A percentile compares a stretch with the other conserved stretches of the same genome.
Evolutionary conservation across 106 monocot genomes (phyloP).

Genomic region (Phalaenopsis aphrodite): DNA sequence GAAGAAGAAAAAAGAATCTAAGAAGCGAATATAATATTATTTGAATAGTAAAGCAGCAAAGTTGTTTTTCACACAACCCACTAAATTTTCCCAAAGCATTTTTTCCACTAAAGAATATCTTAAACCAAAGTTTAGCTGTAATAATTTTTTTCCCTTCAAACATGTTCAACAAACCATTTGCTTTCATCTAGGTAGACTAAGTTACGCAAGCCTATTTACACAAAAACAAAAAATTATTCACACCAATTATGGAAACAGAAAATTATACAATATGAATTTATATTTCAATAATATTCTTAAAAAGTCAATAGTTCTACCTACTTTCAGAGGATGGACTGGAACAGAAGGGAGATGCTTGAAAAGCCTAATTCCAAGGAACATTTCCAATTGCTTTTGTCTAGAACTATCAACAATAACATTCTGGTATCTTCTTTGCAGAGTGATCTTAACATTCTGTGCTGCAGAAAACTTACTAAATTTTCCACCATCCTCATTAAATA

Average conservation of each 20-base stretch:
- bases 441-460: slow-evolving; percentile 90
- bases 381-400: slow-evolving; percentile 95
- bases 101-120: no score
- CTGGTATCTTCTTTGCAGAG: slow-evolving; percentile 72
- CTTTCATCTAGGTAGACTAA: not conserved
- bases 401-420: slow-evolving; percentile 81
- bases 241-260: not conserved
- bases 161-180: not conserved
- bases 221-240: not conserved
- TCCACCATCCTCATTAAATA: slow-evolving; percentile 85
- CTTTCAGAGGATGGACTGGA: slow-evolving; percentile 71
- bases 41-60: no score
- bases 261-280: not conserved
- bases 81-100: not conserved
- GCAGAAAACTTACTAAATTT: slow-evolving; percentile 88
- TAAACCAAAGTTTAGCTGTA: not conserved
- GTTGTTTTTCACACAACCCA: not conserved
- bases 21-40: no score
- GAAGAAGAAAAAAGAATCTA: no score
- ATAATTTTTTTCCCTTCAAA: not conserved
- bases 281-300: not conserved
- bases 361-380: slow-evolving; percentile 95
- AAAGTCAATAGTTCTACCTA: slow-evolving; percentile 26
- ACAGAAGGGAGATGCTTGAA: slow-evolving; percentile 98
- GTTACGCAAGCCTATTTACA: not conserved